A percentile compares a stretch with the other conserved stretches of the same genome.
Conservation (phyloP, 306 rosid genomes). For the Rubus parviflorus region DNA sequence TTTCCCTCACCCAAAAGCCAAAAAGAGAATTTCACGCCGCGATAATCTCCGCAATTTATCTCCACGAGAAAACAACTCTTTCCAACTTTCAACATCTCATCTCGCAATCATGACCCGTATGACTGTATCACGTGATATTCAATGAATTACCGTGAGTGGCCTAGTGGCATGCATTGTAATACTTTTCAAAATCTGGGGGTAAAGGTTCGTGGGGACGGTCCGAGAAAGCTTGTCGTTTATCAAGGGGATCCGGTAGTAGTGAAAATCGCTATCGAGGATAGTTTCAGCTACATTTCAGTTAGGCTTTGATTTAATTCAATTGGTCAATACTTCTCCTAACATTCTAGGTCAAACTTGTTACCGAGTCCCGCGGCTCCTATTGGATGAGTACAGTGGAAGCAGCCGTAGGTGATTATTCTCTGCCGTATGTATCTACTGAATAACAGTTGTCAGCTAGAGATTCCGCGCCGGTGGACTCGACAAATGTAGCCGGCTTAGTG, state of each 20-base stretch:
- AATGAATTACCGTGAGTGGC: slow-evolving; percentile 27
- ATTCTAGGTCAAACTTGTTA: neutral
- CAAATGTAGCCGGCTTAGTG: slow-evolving; percentile 78
- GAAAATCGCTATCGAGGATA: slow-evolving; percentile 41
- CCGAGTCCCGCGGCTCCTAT: neutral
- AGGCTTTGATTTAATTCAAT: neutral
- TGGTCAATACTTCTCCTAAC: neutral
- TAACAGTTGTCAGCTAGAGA: slow-evolving; percentile 75
- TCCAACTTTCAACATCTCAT: slow-evolving; percentile 7
- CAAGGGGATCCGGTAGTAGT: slow-evolving; percentile 47
- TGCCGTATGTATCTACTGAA: slow-evolving; percentile 30
- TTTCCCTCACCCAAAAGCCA: too few species aligned
- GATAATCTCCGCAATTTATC: neutral
- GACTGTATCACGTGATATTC: slow-evolving; percentile 57
- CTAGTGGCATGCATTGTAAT: slow-evolving; percentile 61
- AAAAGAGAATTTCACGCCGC: neutral
- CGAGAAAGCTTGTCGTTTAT: slow-evolving; percentile 61
- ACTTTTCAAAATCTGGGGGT: slow-evolving; percentile 10
- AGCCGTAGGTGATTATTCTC: neutral
- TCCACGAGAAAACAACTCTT: neutral
- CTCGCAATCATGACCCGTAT: slow-evolving; percentile 41
- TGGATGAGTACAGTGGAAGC: neutral
- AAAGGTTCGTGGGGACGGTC: slow-evolving; percentile 17
- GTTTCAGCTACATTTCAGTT: slow-evolving; percentile 27
- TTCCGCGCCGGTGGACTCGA: slow-evolving; percentile 84